These are phyloP conservation scores for Penicillium griseofulvum DNA, from an alignment of 2,329 filamentous ascomycete genomes.

Conservation along the genomic window DNA sequence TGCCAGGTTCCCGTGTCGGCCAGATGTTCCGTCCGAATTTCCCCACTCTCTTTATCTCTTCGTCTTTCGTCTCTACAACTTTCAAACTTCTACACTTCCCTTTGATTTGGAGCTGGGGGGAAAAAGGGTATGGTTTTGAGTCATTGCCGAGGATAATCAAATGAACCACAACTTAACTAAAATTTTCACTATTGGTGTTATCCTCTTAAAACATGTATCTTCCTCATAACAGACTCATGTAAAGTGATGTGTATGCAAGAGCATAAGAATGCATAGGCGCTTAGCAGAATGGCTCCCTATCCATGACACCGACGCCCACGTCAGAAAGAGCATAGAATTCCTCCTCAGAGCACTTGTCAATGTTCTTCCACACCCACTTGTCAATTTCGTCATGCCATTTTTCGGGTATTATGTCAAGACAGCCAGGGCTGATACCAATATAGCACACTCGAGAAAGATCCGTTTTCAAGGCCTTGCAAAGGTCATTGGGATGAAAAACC, in stretches of 20 bases:
- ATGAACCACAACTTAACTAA: neutral
- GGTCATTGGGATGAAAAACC: neutral
- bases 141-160: neutral
- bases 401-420: neutral
- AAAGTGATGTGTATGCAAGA: neutral
- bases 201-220: neutral
- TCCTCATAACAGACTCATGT: neutral
- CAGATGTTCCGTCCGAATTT: neutral
- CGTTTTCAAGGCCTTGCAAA: neutral
- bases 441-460: constrained; percentile 1
- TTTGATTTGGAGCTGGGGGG: neutral
- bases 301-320: constrained; percentile 1
- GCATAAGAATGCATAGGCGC: neutral
- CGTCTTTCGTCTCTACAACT: neutral
- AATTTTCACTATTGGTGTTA: neutral
- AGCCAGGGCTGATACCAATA: constrained; percentile 1
- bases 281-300: neutral
- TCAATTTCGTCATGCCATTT: neutral
- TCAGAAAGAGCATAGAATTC: constrained; percentile 3
- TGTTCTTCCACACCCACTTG: constrained; percentile 4
- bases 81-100: neutral
- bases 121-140: neutral
- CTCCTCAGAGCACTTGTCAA: constrained; percentile 6
- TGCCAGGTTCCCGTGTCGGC: neutral
- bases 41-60: neutral